Base-by-base conservation (phyloP, 345 rosid genomes). In the Mallotus nudiflorus region DNA sequence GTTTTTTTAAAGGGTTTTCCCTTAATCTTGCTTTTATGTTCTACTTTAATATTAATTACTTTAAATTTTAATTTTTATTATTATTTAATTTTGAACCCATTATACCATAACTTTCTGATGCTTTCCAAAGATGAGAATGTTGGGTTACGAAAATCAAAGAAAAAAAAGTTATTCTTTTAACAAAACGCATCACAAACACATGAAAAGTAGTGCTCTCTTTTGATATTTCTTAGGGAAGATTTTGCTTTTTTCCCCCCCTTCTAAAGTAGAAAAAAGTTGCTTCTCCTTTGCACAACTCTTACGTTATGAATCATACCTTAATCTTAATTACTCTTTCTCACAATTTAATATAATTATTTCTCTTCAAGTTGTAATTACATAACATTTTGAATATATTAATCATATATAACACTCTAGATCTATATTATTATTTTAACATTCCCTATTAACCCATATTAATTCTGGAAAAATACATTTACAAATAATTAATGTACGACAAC, bases 131-230 rank as follows among this genome's bases (percentile, higher is more conserved):
- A 68, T 44, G 75, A 81, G 85, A 82, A 83, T 83, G 85, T 79
- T 77, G 78, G 82, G 75, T 77, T 77, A 73, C 33, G 37, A 74
- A 77, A 78, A 72, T 70, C 73, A 73, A 77, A 80, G 70, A 53
- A 62, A 42, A 12, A 78, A 75, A 78, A 70, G 67, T 62, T 75
- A 72, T 82, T 78, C 75, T 78, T 70, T 63, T 84, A 56, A 37
- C 67, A 65, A 81, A 75, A 62, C 71, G 70, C 77, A 82, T 75
- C 75, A 49, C 65, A 76, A 66, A 73, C n/a, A 76, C 88, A 77
- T 85, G 69, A 81, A 85, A 82, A 82, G 86, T 65, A 81, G 82
- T 67, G 82, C 73, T 79, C 78, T 69, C 82, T 80, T 80, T 80
- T 60, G 66, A 77, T 77, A 80, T 82, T 82, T 67, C 73, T 65